Conservation (phyloP, 768 basidiomycete genomes). For the Kwoniella dejecticola region DNA sequence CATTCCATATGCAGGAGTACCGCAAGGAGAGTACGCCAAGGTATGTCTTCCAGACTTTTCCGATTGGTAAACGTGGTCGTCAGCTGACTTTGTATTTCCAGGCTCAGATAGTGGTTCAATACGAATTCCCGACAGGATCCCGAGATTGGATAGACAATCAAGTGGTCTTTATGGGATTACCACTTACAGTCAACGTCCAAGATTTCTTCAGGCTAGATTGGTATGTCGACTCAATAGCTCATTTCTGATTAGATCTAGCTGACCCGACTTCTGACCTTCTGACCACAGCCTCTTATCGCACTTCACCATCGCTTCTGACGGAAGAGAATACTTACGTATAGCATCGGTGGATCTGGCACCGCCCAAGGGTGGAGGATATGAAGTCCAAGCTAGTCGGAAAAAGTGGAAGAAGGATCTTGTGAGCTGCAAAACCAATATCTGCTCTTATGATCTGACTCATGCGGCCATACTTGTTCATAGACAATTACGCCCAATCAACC, state of each 20-base stretch:
- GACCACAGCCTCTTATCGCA: conserved; percentile 81
- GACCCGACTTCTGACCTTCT: background rate
- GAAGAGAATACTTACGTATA: conserved; percentile 76
- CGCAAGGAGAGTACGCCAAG: conserved; percentile 58
- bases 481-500: conserved; percentile 74
- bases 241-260: background rate
- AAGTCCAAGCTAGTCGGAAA: conserved; percentile 22
- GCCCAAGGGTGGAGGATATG: conserved; percentile 16
- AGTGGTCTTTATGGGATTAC: conserved; percentile 65
- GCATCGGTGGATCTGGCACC: conserved; percentile 29
- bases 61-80: too few relatives aligned
- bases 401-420: conserved; percentile 50
- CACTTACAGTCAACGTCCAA: conserved; percentile 89
- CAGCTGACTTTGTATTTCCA: too few relatives aligned
- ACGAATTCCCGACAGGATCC: conserved; percentile 60
- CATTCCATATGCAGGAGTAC: conserved; percentile 50
- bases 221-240: conserved; percentile 57
- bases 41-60: background rate
- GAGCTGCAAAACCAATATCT: too few relatives aligned
- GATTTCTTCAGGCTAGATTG: conserved; percentile 88
- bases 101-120: conserved; percentile 70
- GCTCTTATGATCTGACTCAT: too few relatives aligned
- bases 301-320: conserved; percentile 83
- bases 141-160: conserved; percentile 32
- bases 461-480: conserved; percentile 56